Conservation (phyloP, 139 green algal species). For the Volvox reticuliferus region DNA sequence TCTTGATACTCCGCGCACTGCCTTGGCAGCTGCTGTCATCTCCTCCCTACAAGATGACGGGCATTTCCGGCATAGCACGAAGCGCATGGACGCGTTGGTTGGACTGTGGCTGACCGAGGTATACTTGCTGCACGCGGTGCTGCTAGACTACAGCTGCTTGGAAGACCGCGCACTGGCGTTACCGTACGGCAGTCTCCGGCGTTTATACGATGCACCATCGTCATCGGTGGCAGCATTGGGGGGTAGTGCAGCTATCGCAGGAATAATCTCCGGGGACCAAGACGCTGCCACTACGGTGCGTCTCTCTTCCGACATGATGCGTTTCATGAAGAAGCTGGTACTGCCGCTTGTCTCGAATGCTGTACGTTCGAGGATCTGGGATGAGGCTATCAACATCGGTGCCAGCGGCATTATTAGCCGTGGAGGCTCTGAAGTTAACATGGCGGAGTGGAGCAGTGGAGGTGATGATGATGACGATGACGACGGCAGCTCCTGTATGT, state of each 20-base stretch:
- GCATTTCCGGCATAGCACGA: background rate
- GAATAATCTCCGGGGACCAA: background rate
- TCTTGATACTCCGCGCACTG: background rate
- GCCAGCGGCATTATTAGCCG: background rate
- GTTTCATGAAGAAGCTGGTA: background rate
- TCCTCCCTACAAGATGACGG: background rate
- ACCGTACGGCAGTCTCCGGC: background rate
- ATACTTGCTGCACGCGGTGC: conserved; percentile 38
- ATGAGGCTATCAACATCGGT: background rate
- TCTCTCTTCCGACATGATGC: background rate
- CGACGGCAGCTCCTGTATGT: too few species aligned
- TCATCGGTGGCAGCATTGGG: background rate
- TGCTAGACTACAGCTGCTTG: conserved; percentile 5
- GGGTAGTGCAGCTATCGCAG: background rate
- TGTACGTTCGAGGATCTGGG: background rate
- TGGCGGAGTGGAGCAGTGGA: too few species aligned
- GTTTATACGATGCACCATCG: background rate
- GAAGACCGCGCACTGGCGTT: conserved; percentile 3
- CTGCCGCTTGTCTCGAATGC: background rate
- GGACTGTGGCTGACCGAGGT: background rate
- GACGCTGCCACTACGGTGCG: background rate
- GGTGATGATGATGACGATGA: background rate
- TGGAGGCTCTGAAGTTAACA: background rate
- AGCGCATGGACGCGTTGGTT: too few species aligned
- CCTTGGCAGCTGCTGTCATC: background rate